phyloP scores from a whole-genome alignment of 495 filamentous ascomycete species.

The Parathielavia hyrcaniae region DNA sequence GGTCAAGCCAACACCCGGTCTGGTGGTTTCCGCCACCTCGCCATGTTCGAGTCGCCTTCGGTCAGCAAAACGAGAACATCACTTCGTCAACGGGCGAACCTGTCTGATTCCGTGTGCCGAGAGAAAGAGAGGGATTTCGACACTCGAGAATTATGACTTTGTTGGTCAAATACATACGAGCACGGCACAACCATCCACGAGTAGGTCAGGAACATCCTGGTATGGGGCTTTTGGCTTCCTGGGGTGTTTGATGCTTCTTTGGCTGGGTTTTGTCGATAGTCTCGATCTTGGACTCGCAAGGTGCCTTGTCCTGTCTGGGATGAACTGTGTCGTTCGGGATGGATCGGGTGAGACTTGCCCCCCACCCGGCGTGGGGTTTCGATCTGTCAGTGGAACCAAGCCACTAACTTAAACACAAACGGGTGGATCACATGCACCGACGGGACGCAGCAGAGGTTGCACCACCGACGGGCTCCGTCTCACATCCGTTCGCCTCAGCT shows the following conservation, averaged over 20 bases:
- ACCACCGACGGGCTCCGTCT: not conserved
- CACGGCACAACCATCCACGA: too few species aligned
- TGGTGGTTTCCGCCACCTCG: not conserved
- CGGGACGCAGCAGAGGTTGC: not conserved
- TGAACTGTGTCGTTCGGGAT: too few species aligned
- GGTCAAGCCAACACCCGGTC: not conserved
- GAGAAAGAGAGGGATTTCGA: not conserved
- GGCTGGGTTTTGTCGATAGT: too few species aligned
- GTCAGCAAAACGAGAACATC: conserved; percentile 12
- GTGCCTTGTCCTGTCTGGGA: too few species aligned
- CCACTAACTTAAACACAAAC: not conserved
- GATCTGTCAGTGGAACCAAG: conserved; percentile 7
- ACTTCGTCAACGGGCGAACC: not conserved
- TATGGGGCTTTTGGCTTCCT: too few species aligned
- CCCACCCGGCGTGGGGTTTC: conserved; percentile 8
- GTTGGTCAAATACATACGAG: too few species aligned
- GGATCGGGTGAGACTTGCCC: not conserved
- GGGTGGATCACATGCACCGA: not conserved
- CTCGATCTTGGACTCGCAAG: too few species aligned
- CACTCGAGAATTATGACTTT: too few species aligned
- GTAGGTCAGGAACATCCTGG: too few species aligned
- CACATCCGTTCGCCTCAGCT: not conserved
- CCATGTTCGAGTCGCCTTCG: not conserved
- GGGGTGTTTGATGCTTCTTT: too few species aligned
- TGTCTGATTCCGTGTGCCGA: not conserved